Conservation (phyloP, 1,284 basidiomycete species). For the Apiotrichum sp. region DNA sequence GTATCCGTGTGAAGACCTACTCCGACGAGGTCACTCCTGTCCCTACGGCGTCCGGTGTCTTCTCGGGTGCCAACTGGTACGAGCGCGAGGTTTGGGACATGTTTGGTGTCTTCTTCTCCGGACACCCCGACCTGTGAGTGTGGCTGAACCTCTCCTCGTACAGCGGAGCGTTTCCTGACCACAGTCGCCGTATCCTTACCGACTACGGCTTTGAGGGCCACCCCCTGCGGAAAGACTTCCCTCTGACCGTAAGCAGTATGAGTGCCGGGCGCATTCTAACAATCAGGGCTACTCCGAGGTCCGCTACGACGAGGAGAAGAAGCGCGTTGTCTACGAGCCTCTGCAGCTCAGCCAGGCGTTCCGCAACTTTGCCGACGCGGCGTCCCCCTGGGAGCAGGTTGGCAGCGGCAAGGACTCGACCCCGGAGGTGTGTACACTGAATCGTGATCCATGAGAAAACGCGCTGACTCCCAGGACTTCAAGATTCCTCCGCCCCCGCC, state of each 20-base stretch:
- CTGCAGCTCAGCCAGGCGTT: conserved; percentile 97
- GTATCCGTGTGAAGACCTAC: conserved; percentile 97
- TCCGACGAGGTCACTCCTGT: conserved; percentile 93
- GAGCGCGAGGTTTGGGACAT: conserved; percentile 98
- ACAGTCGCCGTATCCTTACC: conserved; percentile 87
- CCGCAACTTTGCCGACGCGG: conserved; percentile 86
- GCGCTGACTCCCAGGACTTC: conserved; percentile 31
- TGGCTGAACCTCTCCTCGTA: not conserved
- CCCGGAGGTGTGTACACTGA: conserved; percentile 26
- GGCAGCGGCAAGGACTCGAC: conserved; percentile 60
- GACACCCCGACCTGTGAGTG: conserved; percentile 88
- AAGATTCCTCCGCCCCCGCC: conserved; percentile 46
- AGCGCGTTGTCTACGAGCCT: conserved; percentile 97
- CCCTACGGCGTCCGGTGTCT: conserved; percentile 73
- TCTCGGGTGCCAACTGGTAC: conserved; percentile 91
- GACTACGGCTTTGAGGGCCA: conserved; percentile 99
- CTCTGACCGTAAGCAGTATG: conserved; percentile 63
- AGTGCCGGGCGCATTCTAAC: conserved; percentile 23
- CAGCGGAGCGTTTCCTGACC: conserved; percentile 6
- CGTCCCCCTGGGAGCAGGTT: conserved; percentile 94
- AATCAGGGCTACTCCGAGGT: conserved; percentile 86
- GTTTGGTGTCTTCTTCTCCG: conserved; percentile 93
- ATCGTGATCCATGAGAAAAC: not conserved
- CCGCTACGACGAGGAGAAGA: conserved; percentile 96
- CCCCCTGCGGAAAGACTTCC: conserved; percentile 96